Evolutionary conservation across 257 asterid genomes (phyloP), one percentile per base, ranked within the genome.

Genomic region (Fraxinus americana): DNA sequence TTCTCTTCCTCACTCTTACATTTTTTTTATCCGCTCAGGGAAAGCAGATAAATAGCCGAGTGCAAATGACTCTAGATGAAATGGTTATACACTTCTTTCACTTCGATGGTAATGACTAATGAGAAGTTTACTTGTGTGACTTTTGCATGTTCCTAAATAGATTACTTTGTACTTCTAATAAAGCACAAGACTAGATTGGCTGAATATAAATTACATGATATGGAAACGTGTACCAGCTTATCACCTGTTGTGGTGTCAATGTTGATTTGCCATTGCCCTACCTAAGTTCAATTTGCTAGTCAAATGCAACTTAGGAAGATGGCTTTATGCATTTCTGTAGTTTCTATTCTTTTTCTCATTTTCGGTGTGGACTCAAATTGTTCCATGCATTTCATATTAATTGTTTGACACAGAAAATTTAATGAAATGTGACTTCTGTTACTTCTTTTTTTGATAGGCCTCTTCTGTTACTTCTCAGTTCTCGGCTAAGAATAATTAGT

Each of bases 61-160:
- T 89, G 87, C 96, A 90, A 80, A 93, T 95, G 97, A 84, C 91
- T 25, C 93, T 91, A 78, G 99, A 95, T 85, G 97, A 95, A 82
- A 77, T 93, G 87, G 86, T 95, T 75, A 71, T 93, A 61, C 90
- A 90, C 90, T 95, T 90, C 85, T 90, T 93, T 84, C 97, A 90
- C 84, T 88, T 93, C 23, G 99, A 95, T 88, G 99, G 99, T 95
- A 91, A 86, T 86, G 66, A 57, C 66, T 21, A 57, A 19, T 7
- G 66, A 63, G 63, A 70, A 71, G 36, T 78, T 79, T 32, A 41
- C 77, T 69, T 59, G 0, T 59, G n/a, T 45, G 70, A 12, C 71
- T 83, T 72, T 19, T 29, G 48, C 67, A 69, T 71, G 72, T 54
- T 61, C 17, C 36, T 17, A 34, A 66, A 70, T 70, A 54, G 5